These are phyloP conservation scores for Xylaria sp. DNA, from an alignment of 2,329 filamentous ascomycete species.

Conservation along the genomic window DNA sequence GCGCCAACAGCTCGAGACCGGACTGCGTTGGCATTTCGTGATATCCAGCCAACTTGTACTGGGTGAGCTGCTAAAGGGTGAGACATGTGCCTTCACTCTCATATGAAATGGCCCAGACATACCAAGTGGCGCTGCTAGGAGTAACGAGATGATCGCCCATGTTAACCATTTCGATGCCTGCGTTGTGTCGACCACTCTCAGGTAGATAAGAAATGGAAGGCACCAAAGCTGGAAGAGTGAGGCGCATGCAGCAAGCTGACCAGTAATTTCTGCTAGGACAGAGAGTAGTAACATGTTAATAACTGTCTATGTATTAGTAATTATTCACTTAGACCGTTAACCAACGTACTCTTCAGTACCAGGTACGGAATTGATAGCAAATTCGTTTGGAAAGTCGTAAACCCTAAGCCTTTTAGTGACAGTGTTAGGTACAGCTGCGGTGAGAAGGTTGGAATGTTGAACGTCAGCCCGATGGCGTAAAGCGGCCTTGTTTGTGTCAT, in stretches of 20 bases:
- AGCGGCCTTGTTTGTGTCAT: slow-evolving; percentile 40
- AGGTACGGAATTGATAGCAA: slow-evolving; percentile 63
- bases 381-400: slow-evolving; percentile 65
- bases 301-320: slow-evolving; percentile 40
- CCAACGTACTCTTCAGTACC: slow-evolving; percentile 50
- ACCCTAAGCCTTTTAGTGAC: slow-evolving; percentile 61
- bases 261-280: slow-evolving; percentile 57
- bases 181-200: slow-evolving; percentile 56
- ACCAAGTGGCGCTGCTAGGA: slow-evolving; percentile 56
- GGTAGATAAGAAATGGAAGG: slow-evolving; percentile 67
- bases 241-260: slow-evolving; percentile 62
- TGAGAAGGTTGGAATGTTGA: slow-evolving; percentile 61
- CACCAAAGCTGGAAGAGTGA: slow-evolving; percentile 68
- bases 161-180: slow-evolving; percentile 56
- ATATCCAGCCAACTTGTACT: slow-evolving; percentile 50
- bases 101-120: slow-evolving; percentile 41
- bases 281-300: slow-evolving; percentile 53
- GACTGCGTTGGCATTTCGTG: slow-evolving; percentile 68
- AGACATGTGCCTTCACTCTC: slow-evolving; percentile 6
- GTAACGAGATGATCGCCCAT: slow-evolving; percentile 56
- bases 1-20: slow-evolving; percentile 67
- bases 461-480: slow-evolving; percentile 56
- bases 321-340: too few species aligned
- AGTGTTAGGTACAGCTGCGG: slow-evolving; percentile 62
- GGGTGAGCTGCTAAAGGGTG: slow-evolving; percentile 40